Evolutionary conservation across 2,329 filamentous ascomycete species (phyloP).

Genomic region (Aureobasidium lini): DNA sequence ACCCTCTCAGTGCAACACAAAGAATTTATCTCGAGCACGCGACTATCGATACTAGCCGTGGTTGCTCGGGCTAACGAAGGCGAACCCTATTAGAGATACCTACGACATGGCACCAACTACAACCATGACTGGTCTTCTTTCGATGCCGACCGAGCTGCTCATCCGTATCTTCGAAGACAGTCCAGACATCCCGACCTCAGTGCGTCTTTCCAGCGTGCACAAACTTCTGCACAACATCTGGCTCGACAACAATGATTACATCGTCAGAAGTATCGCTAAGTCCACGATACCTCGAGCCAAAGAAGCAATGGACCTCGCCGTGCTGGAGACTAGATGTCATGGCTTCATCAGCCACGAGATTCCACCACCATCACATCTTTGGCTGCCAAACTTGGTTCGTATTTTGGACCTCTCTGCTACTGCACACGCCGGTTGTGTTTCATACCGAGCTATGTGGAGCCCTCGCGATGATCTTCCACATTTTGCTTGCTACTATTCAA

Average conservation of each 20-base stretch:
- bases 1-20: too few relatives aligned
- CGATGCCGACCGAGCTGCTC: background rate
- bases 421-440: background rate
- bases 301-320: background rate
- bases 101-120: too few relatives aligned
- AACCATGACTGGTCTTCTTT: background rate
- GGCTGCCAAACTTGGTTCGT: background rate
- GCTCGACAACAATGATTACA: background rate
- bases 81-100: too few relatives aligned
- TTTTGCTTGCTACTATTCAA: background rate
- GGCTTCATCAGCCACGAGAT: background rate
- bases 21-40: too few relatives aligned
- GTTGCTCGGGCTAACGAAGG: too few relatives aligned
- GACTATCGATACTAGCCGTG: too few relatives aligned
- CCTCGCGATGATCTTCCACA: background rate
- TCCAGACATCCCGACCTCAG: background rate
- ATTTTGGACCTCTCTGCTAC: background rate
- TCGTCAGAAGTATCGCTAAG: background rate
- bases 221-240: background rate
- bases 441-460: too few relatives aligned
- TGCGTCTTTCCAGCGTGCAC: background rate
- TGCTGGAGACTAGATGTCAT: background rate
- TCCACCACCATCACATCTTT: background rate
- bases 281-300: background rate
- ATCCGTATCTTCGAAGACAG: background rate